A percentile compares a stretch with the other conserved stretches of the same genome.
phyloP scores from a whole-genome alignment of 495 filamentous ascomycete species.

The Lasiosphaeria ovina region DNA sequence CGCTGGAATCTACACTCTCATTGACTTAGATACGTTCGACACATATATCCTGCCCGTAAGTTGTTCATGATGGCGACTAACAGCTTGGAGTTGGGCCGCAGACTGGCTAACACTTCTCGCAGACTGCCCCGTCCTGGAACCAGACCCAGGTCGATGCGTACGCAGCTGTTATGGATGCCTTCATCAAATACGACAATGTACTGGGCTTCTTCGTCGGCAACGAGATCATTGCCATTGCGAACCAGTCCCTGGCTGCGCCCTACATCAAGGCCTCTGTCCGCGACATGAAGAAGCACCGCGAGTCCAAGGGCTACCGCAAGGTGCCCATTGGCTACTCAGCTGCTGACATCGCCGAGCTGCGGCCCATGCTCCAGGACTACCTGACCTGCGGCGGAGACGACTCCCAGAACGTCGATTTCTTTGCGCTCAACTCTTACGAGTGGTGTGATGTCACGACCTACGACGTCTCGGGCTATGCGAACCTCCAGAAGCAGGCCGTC shows the following conservation, averaged over 20 bases:
- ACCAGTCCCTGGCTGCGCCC: slow-evolving; percentile 67
- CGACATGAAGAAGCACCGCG: slow-evolving; percentile 79
- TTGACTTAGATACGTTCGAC: slow-evolving; percentile 82
- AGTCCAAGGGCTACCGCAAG: slow-evolving; percentile 73
- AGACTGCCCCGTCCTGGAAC: slow-evolving; percentile 65
- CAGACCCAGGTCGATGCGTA: slow-evolving; percentile 64
- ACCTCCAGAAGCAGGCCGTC: slow-evolving; percentile 53
- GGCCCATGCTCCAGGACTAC: slow-evolving; percentile 88
- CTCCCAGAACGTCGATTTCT: slow-evolving; percentile 77
- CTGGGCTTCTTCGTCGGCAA: slow-evolving; percentile 86
- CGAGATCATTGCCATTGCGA: slow-evolving; percentile 66
- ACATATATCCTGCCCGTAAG: slow-evolving; percentile 73
- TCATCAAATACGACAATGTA: slow-evolving; percentile 74
- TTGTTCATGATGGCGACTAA: not conserved
- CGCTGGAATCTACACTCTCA: slow-evolving; percentile 74
- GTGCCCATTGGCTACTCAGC: slow-evolving; percentile 88
- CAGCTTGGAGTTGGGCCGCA: slow-evolving; percentile 2
- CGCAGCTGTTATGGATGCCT: slow-evolving; percentile 71
- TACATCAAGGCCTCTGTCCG: slow-evolving; percentile 78
- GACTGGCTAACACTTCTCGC: slow-evolving; percentile 13
- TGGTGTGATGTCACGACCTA: slow-evolving; percentile 75
- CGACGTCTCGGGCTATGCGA: slow-evolving; percentile 64
- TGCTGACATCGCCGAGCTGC: slow-evolving; percentile 77
- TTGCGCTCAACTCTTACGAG: slow-evolving; percentile 80
- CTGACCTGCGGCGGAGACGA: slow-evolving; percentile 69